Percentiles rank a stretch among this genome's conserved stretches.
These are phyloP conservation scores for Plasmodium inui DNA, from an alignment of 169 alveolate species.

Conservation along the genomic window DNA sequence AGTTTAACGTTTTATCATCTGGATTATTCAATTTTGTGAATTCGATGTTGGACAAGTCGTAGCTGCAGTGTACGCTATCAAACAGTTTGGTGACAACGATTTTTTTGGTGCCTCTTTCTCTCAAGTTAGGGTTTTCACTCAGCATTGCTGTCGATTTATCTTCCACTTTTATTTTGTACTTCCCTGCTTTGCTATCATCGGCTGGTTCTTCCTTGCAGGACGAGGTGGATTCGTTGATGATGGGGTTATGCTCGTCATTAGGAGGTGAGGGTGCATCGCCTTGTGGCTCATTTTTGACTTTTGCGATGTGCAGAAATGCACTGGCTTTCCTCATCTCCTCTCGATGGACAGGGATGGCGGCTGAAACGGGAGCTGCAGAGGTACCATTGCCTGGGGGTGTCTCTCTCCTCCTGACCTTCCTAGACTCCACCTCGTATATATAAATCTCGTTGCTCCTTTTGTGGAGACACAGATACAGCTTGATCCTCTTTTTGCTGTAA, in stretches of 20 bases:
- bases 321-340: neutral
- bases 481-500: slow-evolving; percentile 55
- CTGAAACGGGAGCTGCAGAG: neutral
- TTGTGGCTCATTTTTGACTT: neutral
- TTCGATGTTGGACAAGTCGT: slow-evolving; percentile 38
- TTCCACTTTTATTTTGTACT: neutral
- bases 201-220: neutral
- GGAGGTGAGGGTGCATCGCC: neutral
- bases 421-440: slow-evolving; percentile 52
- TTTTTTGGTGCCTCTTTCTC: slow-evolving; percentile 1
- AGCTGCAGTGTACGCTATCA: slow-evolving; percentile 52
- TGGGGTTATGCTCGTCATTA: neutral
- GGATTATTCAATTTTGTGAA: slow-evolving; percentile 19
- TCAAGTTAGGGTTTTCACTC: neutral
- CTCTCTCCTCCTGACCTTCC: slow-evolving; percentile 8
- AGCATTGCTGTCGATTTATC: neutral
- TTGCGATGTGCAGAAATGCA: neutral
- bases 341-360: neutral
- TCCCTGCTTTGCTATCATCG: neutral
- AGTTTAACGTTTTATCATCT: slow-evolving; percentile 34
- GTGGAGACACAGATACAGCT: slow-evolving; percentile 45
- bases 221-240: neutral
- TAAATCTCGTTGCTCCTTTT: slow-evolving; percentile 51
- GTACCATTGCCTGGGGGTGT: neutral
- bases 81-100: slow-evolving; percentile 49